phyloP scores from a whole-genome alignment of 805 yeast species.

The Candida chilensis region DNA sequence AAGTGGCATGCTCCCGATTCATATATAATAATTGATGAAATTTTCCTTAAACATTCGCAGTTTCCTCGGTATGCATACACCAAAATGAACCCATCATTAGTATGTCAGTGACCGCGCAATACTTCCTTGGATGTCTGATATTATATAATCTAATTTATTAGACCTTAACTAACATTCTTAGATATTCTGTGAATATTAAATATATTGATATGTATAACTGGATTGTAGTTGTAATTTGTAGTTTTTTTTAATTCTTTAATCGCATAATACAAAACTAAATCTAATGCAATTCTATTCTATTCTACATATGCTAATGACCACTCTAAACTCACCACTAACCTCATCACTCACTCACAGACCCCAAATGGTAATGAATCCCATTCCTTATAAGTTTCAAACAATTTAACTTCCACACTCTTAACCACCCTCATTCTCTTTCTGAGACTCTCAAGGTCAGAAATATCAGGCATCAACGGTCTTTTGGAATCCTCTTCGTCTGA shows the following conservation, averaged over 20 bases:
- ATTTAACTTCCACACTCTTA: conserved; percentile 2
- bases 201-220: conserved; percentile 3
- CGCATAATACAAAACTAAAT: not conserved
- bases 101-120: conserved; percentile 78
- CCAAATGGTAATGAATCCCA: conserved; percentile 58
- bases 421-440: conserved; percentile 11
- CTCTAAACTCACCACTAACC: no score
- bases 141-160: conserved; percentile 2
- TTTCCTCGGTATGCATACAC: conserved; percentile 89
- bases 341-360: conserved; percentile 18
- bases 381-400: conserved; percentile 20
- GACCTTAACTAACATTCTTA: not conserved
- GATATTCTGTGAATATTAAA: not conserved
- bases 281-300: not conserved
- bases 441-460: conserved; percentile 14
- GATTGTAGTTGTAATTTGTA: conserved; percentile 2
- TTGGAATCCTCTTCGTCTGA: conserved; percentile 2
- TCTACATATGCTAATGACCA: conserved; percentile 1
- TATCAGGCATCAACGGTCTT: conserved; percentile 1
- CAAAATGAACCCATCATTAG: conserved; percentile 76
- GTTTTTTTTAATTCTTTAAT: conserved; percentile 4
- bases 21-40: no score
- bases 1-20: no score
- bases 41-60: conserved; percentile 82
- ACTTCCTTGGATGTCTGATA: conserved; percentile 95